Conservation (phyloP, 2,329 filamentous ascomycete species). For the Colletotrichum sp. region DNA sequence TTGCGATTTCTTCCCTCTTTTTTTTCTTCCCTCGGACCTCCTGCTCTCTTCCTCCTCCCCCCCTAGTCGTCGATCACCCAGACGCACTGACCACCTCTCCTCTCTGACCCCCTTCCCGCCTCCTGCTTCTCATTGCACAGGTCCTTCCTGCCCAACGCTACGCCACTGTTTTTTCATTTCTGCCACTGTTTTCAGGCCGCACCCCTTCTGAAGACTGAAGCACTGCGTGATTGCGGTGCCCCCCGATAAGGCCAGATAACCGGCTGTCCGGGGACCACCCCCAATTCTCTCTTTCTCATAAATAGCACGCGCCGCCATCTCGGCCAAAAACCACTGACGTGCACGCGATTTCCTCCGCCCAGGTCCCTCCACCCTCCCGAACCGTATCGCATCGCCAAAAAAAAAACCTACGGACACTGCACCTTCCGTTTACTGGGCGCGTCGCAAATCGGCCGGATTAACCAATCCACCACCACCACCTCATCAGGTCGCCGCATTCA, state of each 20-base stretch:
- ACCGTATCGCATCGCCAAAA: constrained; percentile 11
- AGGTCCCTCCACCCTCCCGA: constrained; percentile 33
- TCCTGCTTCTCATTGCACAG: constrained; percentile 16
- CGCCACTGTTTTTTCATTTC: constrained; percentile 39
- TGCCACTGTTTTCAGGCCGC: constrained; percentile 17
- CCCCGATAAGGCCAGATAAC: constrained; percentile 45
- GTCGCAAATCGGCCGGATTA: constrained; percentile 12
- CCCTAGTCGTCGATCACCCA: constrained; percentile 17
- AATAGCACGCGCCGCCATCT: constrained; percentile 52
- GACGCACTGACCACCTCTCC: constrained; percentile 21
- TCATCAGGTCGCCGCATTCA: neutral
- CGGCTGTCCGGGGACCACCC: constrained; percentile 36
- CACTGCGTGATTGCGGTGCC: neutral
- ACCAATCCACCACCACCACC: neutral
- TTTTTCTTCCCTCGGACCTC: constrained; percentile 4
- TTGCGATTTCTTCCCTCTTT: constrained; percentile 33
- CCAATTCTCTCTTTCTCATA: constrained; percentile 43
- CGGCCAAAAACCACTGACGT: constrained; percentile 48
- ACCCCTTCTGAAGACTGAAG: constrained; percentile 10
- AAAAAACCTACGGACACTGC: neutral
- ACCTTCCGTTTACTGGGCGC: neutral
- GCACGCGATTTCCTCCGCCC: constrained; percentile 49
- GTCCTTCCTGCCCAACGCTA: constrained; percentile 28
- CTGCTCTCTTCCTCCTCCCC: neutral
- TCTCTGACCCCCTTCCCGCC: constrained; percentile 15